Conservation (phyloP, 345 rosid genomes). For the Rubroshorea leprosula region DNA sequence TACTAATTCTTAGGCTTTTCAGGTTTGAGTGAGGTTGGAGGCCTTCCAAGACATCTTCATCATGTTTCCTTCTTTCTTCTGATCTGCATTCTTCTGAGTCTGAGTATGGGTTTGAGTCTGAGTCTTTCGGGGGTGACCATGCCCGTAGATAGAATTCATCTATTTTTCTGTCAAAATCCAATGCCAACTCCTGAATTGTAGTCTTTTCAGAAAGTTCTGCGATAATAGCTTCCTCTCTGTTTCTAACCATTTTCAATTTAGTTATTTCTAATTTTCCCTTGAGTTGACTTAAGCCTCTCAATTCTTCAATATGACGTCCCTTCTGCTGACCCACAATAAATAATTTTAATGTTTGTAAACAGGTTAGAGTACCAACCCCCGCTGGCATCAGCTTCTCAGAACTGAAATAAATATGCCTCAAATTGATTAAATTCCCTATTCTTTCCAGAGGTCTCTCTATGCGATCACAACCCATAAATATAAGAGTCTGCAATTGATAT, state of each 20-base stretch:
- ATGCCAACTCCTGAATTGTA: neutral
- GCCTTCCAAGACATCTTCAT: conserved; percentile 18
- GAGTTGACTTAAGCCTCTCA: neutral
- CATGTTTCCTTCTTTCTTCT: neutral
- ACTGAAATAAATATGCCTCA: neutral
- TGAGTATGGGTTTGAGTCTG: too few species aligned
- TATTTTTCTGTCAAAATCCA: neutral
- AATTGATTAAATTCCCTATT: neutral
- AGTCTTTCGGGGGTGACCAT: too few species aligned
- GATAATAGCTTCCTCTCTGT: conserved; percentile 11
- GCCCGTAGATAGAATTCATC: too few species aligned
- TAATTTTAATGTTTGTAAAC: neutral
- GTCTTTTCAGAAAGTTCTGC: conserved; percentile 7
- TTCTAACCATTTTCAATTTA: neutral
- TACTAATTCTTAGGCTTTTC: neutral
- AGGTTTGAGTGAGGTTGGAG: neutral
- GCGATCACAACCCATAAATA: too few species aligned
- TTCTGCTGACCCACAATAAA: neutral
- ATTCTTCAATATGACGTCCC: neutral
- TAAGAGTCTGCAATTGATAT: too few species aligned
- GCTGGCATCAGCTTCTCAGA: neutral
- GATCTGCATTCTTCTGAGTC: neutral
- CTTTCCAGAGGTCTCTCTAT: neutral
- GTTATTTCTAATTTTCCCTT: neutral
- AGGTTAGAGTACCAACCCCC: neutral